phyloP scores from a whole-genome alignment of 345 rosid species.

The Eucalyptus regnans region DNA sequence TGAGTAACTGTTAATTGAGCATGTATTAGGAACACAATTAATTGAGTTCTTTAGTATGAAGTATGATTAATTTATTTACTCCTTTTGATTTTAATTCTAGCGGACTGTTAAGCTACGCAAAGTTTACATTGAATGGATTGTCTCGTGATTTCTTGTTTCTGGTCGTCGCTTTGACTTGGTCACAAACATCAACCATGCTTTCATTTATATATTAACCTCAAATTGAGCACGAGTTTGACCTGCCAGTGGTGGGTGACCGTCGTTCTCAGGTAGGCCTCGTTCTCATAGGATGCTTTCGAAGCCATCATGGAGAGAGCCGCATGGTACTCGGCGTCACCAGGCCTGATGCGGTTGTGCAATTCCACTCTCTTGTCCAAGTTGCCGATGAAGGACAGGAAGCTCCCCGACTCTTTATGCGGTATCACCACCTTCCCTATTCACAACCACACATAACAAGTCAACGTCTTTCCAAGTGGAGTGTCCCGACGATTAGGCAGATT shows the following conservation, averaged over 20 bases:
- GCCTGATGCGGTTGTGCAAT: slow-evolving; percentile 27
- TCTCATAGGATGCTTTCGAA: slow-evolving; percentile 57
- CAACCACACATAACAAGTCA: not conserved
- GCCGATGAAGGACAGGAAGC: slow-evolving; percentile 30
- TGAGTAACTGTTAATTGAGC: not conserved
- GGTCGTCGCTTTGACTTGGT: not conserved
- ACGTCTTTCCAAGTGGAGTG: not conserved
- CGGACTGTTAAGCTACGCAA: not conserved
- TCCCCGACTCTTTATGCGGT: slow-evolving; percentile 28
- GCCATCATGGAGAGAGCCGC: slow-evolving; percentile 58
- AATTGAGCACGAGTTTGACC: slow-evolving; percentile 3
- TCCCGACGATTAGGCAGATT: not conserved
- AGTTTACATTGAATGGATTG: not conserved
- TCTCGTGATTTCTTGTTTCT: not conserved
- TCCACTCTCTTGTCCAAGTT: slow-evolving; percentile 29
- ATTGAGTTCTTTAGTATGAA: not conserved
- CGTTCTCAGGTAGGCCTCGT: slow-evolving; percentile 27
- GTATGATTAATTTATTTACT: not conserved
- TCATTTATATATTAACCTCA: not conserved
- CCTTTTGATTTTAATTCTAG: not conserved
- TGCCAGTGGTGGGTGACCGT: slow-evolving; percentile 40
- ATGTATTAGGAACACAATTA: not conserved
- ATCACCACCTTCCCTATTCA: slow-evolving; percentile 24
- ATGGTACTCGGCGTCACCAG: slow-evolving; percentile 24
- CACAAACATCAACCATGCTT: not conserved